A percentile compares a stretch with the other conserved stretches of the same genome.
These are phyloP conservation scores for Theileria equi DNA, from an alignment of 169 alveolate species.

Conservation along the genomic window DNA sequence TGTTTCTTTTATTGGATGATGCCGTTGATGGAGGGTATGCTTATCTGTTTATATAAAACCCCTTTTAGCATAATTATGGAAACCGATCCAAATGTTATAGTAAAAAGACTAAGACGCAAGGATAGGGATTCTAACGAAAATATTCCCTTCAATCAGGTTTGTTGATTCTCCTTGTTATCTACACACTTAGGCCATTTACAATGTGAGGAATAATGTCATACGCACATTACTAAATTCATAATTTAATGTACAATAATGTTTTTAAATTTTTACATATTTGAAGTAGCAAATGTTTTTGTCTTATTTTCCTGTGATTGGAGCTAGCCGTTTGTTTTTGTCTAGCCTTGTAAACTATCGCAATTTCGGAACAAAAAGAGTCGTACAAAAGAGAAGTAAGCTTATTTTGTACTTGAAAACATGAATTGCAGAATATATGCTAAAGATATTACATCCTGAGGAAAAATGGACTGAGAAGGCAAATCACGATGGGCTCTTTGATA, in stretches of 20 bases:
- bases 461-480: slow-evolving; percentile 30
- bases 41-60: not conserved
- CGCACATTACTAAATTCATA: slow-evolving; percentile 54
- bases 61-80: slow-evolving; percentile 56
- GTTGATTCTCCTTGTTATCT: not conserved
- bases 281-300: slow-evolving; percentile 6
- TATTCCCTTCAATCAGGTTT: slow-evolving; percentile 58
- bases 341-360: not conserved
- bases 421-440: slow-evolving; percentile 47
- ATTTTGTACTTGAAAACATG: not conserved
- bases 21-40: slow-evolving; percentile 74
- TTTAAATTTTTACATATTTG: slow-evolving; percentile 12
- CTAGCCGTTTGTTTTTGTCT: too few species aligned
- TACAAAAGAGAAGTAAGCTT: slow-evolving; percentile 55
- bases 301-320: not conserved
- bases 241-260: not conserved
- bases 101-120: slow-evolving; percentile 43
- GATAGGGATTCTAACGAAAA: slow-evolving; percentile 45
- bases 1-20: slow-evolving; percentile 70
- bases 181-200: slow-evolving; percentile 52
- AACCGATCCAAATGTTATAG: slow-evolving; percentile 34
- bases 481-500: slow-evolving; percentile 24
- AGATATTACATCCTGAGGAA: slow-evolving; percentile 58
- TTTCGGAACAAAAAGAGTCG: slow-evolving; percentile 63
- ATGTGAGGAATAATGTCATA: slow-evolving; percentile 61